Evolutionary conservation across 2,329 filamentous ascomycete species (phyloP).

Genomic region (Sclerotinia nivalis): DNA sequence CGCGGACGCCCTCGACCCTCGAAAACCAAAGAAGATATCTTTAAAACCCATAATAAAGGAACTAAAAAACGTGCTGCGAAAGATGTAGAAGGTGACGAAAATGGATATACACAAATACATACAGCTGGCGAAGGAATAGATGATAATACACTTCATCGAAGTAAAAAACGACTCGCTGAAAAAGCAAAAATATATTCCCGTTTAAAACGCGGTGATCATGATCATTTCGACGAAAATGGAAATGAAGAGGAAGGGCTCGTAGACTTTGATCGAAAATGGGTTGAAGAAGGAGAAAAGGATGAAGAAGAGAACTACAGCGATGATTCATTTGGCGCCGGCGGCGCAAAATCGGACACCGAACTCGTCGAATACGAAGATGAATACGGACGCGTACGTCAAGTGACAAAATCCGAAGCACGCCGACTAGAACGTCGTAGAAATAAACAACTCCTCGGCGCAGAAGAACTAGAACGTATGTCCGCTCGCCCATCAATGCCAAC

Average conservation of each 20-base stretch:
- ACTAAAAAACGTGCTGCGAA: conserved; percentile 61
- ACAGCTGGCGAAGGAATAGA: conserved; percentile 48
- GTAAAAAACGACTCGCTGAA: conserved; percentile 81
- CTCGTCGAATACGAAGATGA: conserved; percentile 89
- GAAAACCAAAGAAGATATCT: conserved; percentile 67
- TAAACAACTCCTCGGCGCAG: conserved; percentile 54
- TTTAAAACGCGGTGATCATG: conserved; percentile 85
- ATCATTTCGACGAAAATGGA: conserved; percentile 54
- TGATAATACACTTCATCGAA: conserved; percentile 57
- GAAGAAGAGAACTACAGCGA: background rate
- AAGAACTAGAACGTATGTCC: conserved; percentile 68
- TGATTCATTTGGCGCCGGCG: conserved; percentile 41
- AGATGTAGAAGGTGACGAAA: conserved; percentile 54
- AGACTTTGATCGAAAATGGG: conserved; percentile 97
- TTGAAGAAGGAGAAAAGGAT: conserved; percentile 55
- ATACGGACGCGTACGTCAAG: conserved; percentile 78
- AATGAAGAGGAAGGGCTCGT: conserved; percentile 64
- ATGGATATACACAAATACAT: conserved; percentile 61
- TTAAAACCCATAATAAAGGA: conserved; percentile 64
- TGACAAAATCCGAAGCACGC: conserved; percentile 68
- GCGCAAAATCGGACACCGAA: conserved; percentile 49
- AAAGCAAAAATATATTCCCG: conserved; percentile 87
- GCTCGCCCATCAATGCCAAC: conserved; percentile 66
- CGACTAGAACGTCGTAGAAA: conserved; percentile 58
- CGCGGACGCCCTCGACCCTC: conserved; percentile 54